These are phyloP conservation scores for Aureobasidium uvarum DNA, from an alignment of 2,329 filamentous ascomycete species.

Conservation along the genomic window DNA sequence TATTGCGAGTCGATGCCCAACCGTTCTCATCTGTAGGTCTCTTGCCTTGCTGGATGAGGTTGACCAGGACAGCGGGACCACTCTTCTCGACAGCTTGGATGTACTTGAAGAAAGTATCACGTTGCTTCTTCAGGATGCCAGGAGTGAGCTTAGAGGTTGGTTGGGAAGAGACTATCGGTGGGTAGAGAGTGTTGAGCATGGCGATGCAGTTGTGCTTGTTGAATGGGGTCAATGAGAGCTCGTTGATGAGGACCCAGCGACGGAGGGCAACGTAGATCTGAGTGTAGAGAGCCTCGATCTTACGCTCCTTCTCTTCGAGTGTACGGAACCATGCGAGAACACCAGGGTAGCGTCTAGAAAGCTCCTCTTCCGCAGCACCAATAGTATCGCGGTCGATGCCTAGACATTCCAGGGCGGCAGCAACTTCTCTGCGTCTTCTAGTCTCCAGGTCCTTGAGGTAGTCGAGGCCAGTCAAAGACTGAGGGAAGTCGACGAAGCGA, in stretches of 20 bases:
- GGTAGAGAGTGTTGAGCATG: slow-evolving; percentile 67
- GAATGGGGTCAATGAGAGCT: slow-evolving; percentile 61
- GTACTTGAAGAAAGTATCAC: slow-evolving; percentile 62
- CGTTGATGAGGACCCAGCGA: slow-evolving; percentile 65
- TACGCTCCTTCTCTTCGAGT: slow-evolving; percentile 48
- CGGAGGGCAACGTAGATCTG: slow-evolving; percentile 61
- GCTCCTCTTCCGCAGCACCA: slow-evolving; percentile 47
- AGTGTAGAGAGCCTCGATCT: slow-evolving; percentile 57
- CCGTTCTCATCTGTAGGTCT: slow-evolving; percentile 53
- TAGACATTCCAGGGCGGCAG: slow-evolving; percentile 54
- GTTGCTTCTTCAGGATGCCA: slow-evolving; percentile 55
- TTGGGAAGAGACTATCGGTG: slow-evolving; percentile 51
- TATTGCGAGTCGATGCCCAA: slow-evolving; percentile 52
- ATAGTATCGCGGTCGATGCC: slow-evolving; percentile 50
- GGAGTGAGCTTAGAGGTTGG: slow-evolving; percentile 55
- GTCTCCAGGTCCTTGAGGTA: slow-evolving; percentile 64
- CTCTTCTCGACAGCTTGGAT: slow-evolving; percentile 58
- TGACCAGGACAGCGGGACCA: slow-evolving; percentile 54
- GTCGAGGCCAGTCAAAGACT: slow-evolving; percentile 63
- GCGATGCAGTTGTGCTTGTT: slow-evolving; percentile 65
- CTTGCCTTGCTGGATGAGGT: slow-evolving; percentile 55
- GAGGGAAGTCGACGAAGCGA: slow-evolving; percentile 61
- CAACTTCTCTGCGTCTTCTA: slow-evolving; percentile 58
- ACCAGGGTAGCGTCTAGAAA: slow-evolving; percentile 54
- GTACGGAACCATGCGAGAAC: slow-evolving; percentile 55